A percentile compares a stretch with the other conserved stretches of the same genome.
phyloP scores from a whole-genome alignment of 1,284 basidiomycete species.

The Ganoderma lucidum region DNA sequence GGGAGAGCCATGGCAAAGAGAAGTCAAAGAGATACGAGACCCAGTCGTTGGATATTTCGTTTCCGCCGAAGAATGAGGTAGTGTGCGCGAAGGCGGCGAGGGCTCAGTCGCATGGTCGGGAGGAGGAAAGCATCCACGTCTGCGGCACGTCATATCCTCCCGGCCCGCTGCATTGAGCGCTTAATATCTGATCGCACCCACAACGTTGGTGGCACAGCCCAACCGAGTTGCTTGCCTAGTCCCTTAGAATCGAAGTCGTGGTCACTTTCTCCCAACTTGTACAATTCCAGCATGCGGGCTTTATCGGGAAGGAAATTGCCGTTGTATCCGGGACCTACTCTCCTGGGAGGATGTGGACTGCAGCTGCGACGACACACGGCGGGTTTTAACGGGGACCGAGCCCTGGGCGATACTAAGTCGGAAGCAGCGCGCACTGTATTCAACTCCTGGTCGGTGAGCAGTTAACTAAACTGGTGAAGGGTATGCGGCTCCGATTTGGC shows the following conservation, averaged over 20 bases:
- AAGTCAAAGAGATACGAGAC: background rate
- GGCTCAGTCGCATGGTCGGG: conserved; percentile 1
- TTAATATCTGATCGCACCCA: background rate
- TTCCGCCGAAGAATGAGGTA: no score
- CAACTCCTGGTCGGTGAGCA: no score
- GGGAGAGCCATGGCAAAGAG: conserved; percentile 68
- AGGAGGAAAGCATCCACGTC: conserved; percentile 10
- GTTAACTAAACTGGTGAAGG: no score
- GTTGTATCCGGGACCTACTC: background rate
- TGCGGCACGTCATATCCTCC: conserved; percentile 24
- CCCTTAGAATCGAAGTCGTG: background rate
- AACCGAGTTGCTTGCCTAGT: background rate
- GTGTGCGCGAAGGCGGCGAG: background rate
- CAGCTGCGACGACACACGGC: no score
- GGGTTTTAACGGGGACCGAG: no score
- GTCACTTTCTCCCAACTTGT: no score
- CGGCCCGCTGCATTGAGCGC: background rate
- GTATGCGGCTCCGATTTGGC: no score
- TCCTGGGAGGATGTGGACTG: no score
- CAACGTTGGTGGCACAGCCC: no score
- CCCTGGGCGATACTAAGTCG: no score
- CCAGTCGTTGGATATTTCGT: background rate
- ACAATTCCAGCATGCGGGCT: background rate
- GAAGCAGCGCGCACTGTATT: no score
- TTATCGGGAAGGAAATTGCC: background rate